A percentile compares a stretch with the other conserved stretches of the same genome.
Evolutionary conservation across 345 rosid species (phyloP).

Genomic region (Microthlaspi erraticum): DNA sequence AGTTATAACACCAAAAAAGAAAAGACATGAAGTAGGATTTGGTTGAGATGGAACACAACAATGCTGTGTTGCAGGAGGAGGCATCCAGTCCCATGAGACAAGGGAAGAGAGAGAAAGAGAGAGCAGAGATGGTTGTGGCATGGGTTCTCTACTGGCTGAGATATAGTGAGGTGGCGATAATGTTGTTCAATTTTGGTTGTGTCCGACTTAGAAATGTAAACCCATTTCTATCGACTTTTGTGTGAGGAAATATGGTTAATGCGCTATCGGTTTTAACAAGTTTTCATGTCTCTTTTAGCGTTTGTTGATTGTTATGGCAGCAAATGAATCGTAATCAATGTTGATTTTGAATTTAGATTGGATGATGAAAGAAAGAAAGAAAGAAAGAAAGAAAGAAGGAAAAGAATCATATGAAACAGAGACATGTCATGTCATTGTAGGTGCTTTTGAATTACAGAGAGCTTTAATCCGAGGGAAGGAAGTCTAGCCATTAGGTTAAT

Average conservation of each 20-base stretch:
- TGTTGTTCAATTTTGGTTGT: background rate
- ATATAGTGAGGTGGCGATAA: background rate
- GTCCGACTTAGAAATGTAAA: background rate
- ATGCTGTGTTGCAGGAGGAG: conserved; percentile 65
- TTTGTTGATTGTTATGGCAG: background rate
- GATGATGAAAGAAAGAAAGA: background rate
- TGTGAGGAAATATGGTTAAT: background rate
- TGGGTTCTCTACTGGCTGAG: background rate
- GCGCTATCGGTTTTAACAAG: background rate
- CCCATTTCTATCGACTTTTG: background rate
- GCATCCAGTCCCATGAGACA: conserved; percentile 66
- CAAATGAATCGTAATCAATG: background rate
- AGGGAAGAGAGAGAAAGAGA: conserved; percentile 31
- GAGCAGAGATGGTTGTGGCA: conserved; percentile 15
- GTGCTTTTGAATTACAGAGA: conserved; percentile 22
- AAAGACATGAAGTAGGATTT: conserved; percentile 3
- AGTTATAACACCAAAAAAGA: background rate
- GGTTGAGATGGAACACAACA: background rate
- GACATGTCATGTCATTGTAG: background rate
- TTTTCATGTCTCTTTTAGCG: background rate
- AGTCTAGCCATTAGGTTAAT: conserved; percentile 36
- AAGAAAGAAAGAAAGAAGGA: background rate
- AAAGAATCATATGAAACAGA: too few relatives aligned
- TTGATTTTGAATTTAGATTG: background rate
- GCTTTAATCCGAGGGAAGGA: conserved; percentile 30